Evolutionary conservation across 306 rosid species (phyloP), one percentile per base, ranked within the genome.

Genomic region (Pueraria montana): DNA sequence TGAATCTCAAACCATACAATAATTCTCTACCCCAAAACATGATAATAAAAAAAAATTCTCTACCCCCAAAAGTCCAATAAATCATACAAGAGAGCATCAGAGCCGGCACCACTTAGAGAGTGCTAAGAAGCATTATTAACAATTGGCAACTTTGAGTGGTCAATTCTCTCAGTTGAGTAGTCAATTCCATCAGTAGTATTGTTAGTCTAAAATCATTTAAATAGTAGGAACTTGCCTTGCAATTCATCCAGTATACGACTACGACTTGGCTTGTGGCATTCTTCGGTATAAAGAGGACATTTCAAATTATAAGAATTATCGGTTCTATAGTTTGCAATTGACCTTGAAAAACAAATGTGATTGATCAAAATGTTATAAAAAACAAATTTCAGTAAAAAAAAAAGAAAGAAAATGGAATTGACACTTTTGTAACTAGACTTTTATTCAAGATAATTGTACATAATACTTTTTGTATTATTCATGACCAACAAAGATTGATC

Each of bases 201-300:
- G 7, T 38, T 14, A 21, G 63, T 20, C 13, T 56, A 18, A 20
- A 56, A 8, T 21, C 4, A 56, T 56, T 56, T 20, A 20, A 53
- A 21, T 23, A 58, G 32, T 43, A 38, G 53, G 38, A 63, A 30
- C 46, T 64, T 32, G 45, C 8, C 71, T 32, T 64, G 40, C 72
- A 65, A 65, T 5, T 63, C 40, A 63, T 63, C 12, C 67, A 61
- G 27, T 61, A 61, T 24, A 59, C n/a, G 8, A 61, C 40, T 61
- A 20, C 27, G 27, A 55, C 24, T 24, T 24, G n/a, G 8, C 67
- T 26, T 61, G 16, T 21, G 18, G n/a, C 5, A 24, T 61, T 24
- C 6, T 32, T 7, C 3, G 23, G 11, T 17, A 7, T 16, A 64
- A 34, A 14, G 40, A 30, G 24, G 23, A 32, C 23, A 34, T 8